Percentiles rank a stretch among this genome's conserved stretches.
Evolutionary conservation across 208 protist species (phyloP).

Genomic region (Borovskyia barvae): DNA sequence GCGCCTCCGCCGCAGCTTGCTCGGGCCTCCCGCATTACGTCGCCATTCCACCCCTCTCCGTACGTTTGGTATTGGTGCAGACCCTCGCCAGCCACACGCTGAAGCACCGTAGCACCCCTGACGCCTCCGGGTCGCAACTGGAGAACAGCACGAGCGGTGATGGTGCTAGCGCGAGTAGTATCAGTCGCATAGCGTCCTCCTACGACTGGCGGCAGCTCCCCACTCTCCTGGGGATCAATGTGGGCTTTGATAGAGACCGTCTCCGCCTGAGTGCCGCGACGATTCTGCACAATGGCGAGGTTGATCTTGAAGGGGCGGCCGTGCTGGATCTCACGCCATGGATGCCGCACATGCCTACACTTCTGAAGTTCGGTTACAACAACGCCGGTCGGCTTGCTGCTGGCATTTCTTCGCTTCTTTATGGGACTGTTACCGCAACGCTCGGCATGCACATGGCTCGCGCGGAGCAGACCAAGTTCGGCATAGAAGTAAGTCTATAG

Average conservation of each 20-base stretch:
- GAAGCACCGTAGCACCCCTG: slow-evolving; percentile 1
- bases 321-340: slow-evolving; percentile 60
- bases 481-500: slow-evolving; percentile 67
- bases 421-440: slow-evolving; percentile 47
- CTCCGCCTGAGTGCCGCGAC: slow-evolving; percentile 70
- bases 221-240: slow-evolving; percentile 54
- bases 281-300: slow-evolving; percentile 61
- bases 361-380: slow-evolving; percentile 70
- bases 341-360: slow-evolving; percentile 48
- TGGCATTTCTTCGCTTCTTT: slow-evolving; percentile 66
- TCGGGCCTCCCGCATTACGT: slow-evolving; percentile 7
- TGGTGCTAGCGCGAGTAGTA: too few relatives aligned
- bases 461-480: slow-evolving; percentile 55
- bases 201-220: slow-evolving; percentile 59
- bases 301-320: slow-evolving; percentile 62
- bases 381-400: slow-evolving; percentile 52
- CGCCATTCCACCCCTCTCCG: slow-evolving; percentile 4
- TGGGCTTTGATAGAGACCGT: slow-evolving; percentile 41
- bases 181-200: slow-evolving; percentile 13
- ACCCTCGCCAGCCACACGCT: slow-evolving; percentile 37
- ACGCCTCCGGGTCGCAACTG: slow-evolving; percentile 4
- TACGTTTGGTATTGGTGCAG: slow-evolving; percentile 43
- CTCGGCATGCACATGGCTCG: slow-evolving; percentile 58
- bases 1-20: background rate
- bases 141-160: slow-evolving; percentile 8